A percentile compares a stretch with the other conserved stretches of the same genome.
Conservation (phyloP, 768 basidiomycete genomes). For the Lentinula edodes region DNA sequence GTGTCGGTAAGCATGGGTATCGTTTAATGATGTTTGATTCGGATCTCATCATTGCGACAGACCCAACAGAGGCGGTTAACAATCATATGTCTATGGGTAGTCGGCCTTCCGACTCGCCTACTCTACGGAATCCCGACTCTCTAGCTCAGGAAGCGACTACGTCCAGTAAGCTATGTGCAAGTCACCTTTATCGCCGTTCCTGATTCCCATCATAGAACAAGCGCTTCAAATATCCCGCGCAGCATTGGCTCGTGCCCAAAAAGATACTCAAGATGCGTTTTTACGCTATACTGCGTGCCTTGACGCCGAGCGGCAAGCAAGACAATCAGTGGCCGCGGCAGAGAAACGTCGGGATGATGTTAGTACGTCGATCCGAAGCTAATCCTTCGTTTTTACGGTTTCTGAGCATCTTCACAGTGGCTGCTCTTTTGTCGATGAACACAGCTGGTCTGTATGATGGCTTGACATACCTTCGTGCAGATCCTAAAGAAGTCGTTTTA, state of each 20-base stretch:
- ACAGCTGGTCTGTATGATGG: conserved; percentile 23
- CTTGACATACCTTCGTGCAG: conserved; percentile 12
- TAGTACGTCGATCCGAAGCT: conserved; percentile 28
- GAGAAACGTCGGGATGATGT: conserved; percentile 70
- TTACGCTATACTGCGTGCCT: conserved; percentile 64
- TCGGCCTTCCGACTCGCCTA: conserved; percentile 47
- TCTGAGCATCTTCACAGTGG: conserved; percentile 29
- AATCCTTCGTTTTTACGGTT: conserved; percentile 10
- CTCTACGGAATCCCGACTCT: conserved; percentile 45
- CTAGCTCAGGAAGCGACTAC: conserved; percentile 51
- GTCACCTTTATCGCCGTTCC: conserved; percentile 3
- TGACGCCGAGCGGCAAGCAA: conserved; percentile 61
- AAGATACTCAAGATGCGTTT: conserved; percentile 69
- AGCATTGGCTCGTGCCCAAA: conserved; percentile 57
- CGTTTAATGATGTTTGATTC: neutral
- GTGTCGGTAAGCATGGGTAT: conserved; percentile 19
- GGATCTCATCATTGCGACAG: conserved; percentile 10
- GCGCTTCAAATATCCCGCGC: conserved; percentile 57
- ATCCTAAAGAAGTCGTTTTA: neutral
- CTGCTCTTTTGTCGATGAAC: conserved; percentile 39
- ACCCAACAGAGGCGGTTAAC: neutral
- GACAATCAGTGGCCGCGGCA: conserved; percentile 54
- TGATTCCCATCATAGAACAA: conserved; percentile 37
- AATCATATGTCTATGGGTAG: conserved; percentile 20
- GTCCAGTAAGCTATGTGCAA: conserved; percentile 42